These are phyloP conservation scores for Puccinia horiana DNA, from an alignment of 1,284 basidiomycete genomes.

Conservation along the genomic window DNA sequence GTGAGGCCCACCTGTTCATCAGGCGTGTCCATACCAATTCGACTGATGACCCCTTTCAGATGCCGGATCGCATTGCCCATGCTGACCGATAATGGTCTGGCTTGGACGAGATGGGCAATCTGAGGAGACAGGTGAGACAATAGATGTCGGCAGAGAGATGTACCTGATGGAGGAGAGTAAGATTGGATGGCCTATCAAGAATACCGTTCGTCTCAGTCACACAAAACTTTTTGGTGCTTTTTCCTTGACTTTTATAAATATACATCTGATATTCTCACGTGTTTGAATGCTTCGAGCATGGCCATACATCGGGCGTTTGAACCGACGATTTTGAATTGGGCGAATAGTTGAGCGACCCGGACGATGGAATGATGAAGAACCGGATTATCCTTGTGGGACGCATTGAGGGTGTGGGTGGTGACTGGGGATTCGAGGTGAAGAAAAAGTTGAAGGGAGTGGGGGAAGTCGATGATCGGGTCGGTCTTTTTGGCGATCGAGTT, in stretches of 20 bases:
- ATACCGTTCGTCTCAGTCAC: constrained; percentile 1
- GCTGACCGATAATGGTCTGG: constrained; percentile 87
- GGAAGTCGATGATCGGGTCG: constrained; percentile 51
- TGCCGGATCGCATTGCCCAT: constrained; percentile 93
- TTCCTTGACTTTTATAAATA: neutral
- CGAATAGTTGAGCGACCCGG: constrained; percentile 75
- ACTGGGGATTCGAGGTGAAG: constrained; percentile 66
- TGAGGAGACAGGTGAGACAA: constrained; percentile 85
- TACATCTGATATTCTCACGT: constrained; percentile 61
- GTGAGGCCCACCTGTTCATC: constrained; percentile 77
- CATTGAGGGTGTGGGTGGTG: constrained; percentile 63
- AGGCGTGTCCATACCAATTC: constrained; percentile 82
- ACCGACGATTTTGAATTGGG: constrained; percentile 79
- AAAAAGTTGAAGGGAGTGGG: constrained; percentile 62
- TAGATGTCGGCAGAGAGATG: constrained; percentile 78
- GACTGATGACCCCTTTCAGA: constrained; percentile 92
- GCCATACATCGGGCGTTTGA: constrained; percentile 86
- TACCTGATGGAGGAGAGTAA: constrained; percentile 78
- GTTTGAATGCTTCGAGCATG: constrained; percentile 77
- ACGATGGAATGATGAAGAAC: constrained; percentile 79
- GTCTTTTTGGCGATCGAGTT: constrained; percentile 50
- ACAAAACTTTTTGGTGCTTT: neutral
- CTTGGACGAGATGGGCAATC: constrained; percentile 82
- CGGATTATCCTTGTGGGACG: constrained; percentile 66
- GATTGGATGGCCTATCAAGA: constrained; percentile 76